Evolutionary conservation across 768 basidiomycete genomes (phyloP).

Genomic region (Phylloporus sp.): DNA sequence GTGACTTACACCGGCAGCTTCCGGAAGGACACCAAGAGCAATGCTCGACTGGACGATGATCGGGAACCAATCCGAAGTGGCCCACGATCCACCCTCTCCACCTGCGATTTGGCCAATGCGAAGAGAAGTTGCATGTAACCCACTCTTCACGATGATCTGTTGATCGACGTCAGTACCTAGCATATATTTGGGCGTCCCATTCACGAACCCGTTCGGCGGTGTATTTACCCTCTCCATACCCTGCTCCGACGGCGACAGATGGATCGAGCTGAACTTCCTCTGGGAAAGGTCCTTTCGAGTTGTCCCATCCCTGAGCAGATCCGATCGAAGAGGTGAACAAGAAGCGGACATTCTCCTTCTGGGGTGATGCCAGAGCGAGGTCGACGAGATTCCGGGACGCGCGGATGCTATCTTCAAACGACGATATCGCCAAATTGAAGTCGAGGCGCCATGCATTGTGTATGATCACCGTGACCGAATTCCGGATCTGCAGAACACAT

Average conservation of each 20-base stretch:
- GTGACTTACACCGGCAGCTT: slow-evolving; percentile 31
- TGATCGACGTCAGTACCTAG: neutral
- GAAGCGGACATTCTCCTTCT: slow-evolving; percentile 27
- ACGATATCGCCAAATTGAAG: slow-evolving; percentile 37
- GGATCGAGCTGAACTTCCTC: slow-evolving; percentile 33
- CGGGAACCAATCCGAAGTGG: slow-evolving; percentile 44
- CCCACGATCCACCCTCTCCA: slow-evolving; percentile 39
- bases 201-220: slow-evolving; percentile 33
- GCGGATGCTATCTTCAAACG: slow-evolving; percentile 40
- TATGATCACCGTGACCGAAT: slow-evolving; percentile 34
- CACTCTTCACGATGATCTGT: slow-evolving; percentile 37
- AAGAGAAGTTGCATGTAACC: slow-evolving; percentile 33
- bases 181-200: neutral
- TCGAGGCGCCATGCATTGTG: slow-evolving; percentile 45
- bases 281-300: slow-evolving; percentile 28
- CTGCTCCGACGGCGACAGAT: slow-evolving; percentile 33
- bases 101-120: slow-evolving; percentile 46
- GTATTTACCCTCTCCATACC: slow-evolving; percentile 47
- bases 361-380: slow-evolving; percentile 29
- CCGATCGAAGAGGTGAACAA: slow-evolving; percentile 40
- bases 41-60: slow-evolving; percentile 36
- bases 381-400: slow-evolving; percentile 34
- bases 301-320: slow-evolving; percentile 30
- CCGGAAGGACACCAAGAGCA: slow-evolving; percentile 25
- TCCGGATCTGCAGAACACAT: slow-evolving; percentile 23